phyloP scores from a whole-genome alignment of 2,329 filamentous ascomycete genomes.

The Neocucurbitaria cava region DNA sequence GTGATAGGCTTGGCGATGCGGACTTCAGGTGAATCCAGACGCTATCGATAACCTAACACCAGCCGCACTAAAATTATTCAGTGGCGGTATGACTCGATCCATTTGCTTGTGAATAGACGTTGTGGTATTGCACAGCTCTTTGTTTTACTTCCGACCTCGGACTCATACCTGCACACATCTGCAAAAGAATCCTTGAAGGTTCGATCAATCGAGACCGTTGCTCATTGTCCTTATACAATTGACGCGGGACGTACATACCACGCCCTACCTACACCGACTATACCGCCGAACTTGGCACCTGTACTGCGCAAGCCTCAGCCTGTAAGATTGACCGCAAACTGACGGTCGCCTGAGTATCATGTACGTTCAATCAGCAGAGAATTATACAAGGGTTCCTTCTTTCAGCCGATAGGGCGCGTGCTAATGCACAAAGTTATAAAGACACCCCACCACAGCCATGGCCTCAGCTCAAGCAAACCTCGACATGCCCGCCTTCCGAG shows the following conservation, averaged over 20 bases:
- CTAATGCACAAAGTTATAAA: conserved; percentile 23
- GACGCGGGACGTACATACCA: conserved; percentile 7
- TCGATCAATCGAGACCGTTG: background rate
- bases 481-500: conserved; percentile 39
- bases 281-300: conserved; percentile 8
- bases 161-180: background rate
- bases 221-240: conserved; percentile 2
- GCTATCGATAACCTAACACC: conserved; percentile 10
- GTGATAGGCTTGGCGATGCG: conserved; percentile 1
- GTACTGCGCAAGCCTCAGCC: conserved; percentile 13
- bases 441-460: conserved; percentile 20
- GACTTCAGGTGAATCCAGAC: background rate
- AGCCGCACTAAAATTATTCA: background rate
- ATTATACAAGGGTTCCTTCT: too few relatives aligned
- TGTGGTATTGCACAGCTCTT: background rate
- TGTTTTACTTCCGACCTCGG: conserved; percentile 7
- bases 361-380: conserved; percentile 9
- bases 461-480: conserved; percentile 13
- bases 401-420: conserved; percentile 1
- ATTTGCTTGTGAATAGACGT: background rate
- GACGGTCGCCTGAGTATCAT: conserved; percentile 5
- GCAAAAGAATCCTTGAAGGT: background rate
- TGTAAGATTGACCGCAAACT: conserved; percentile 23
- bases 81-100: background rate
- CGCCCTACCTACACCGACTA: conserved; percentile 10